These are phyloP conservation scores for Tylopilus balloui DNA, from an alignment of 768 basidiomycete species.

Conservation along the genomic window DNA sequence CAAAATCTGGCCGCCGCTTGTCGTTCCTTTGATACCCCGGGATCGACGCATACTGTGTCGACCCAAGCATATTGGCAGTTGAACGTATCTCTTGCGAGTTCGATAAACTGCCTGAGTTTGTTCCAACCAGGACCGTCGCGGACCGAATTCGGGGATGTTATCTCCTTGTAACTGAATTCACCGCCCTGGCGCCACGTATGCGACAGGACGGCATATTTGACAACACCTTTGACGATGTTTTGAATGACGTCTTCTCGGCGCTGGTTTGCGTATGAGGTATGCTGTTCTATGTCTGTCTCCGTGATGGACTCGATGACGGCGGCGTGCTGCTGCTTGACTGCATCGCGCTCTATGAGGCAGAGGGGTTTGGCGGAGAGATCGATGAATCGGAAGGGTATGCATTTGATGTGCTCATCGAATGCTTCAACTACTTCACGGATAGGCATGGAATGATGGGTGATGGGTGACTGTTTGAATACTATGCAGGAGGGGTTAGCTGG, in stretches of 20 bases:
- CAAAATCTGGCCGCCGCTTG: neutral
- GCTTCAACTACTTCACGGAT: constrained; percentile 14
- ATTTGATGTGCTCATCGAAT: constrained; percentile 12
- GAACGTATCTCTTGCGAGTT: constrained; percentile 10
- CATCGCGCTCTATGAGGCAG: constrained; percentile 8
- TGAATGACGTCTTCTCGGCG: constrained; percentile 21
- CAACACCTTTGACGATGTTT: constrained; percentile 17
- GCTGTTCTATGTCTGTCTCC: constrained; percentile 19
- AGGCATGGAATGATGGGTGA: constrained; percentile 8
- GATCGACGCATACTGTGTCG: constrained; percentile 15
- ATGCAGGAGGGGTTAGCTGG: too few species aligned
- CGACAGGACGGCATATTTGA: constrained; percentile 22
- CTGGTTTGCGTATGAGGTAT: constrained; percentile 23
- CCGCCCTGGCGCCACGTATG: constrained; percentile 8
- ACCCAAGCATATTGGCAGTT: constrained; percentile 21
- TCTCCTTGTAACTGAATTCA: constrained; percentile 1
- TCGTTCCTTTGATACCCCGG: neutral
- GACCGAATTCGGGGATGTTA: neutral
- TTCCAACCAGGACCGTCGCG: constrained; percentile 9
- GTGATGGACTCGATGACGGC: constrained; percentile 13
- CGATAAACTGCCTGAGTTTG: constrained; percentile 13
- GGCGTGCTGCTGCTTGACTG: constrained; percentile 4
- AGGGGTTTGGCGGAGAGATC: constrained; percentile 9
- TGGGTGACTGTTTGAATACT: too few species aligned
- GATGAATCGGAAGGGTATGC: constrained; percentile 16